Percentiles rank a stretch among this genome's conserved stretches.
Conservation (phyloP, 257 asterid species). For the Solanum clarkiae region DNA sequence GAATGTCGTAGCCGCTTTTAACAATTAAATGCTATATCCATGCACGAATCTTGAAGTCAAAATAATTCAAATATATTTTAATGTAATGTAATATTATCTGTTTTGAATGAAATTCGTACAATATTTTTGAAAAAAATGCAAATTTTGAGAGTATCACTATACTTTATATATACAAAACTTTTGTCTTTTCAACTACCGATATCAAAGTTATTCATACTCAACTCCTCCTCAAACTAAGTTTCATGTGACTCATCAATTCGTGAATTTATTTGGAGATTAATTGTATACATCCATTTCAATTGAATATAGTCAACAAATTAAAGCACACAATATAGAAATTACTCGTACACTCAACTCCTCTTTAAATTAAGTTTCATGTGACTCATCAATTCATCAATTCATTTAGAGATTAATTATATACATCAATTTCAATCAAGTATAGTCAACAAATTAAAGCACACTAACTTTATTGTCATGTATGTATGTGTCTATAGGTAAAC, state of each 20-base stretch:
- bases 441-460: neutral
- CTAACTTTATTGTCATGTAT: neutral
- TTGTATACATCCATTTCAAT: too few species aligned
- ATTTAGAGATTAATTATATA: neutral
- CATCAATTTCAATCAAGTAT: neutral
- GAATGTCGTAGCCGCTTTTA: too few species aligned
- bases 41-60: too few species aligned
- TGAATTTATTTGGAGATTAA: too few species aligned
- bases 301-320: neutral
- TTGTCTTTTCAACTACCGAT: neutral
- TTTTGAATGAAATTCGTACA: neutral
- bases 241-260: neutral
- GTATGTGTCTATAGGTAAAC: fast-evolving
- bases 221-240: neutral
- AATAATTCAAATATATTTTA: too few species aligned
- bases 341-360: neutral
- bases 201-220: neutral
- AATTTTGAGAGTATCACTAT: neutral
- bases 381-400: neutral
- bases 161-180: too few species aligned
- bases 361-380: neutral
- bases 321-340: neutral
- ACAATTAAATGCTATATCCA: too few species aligned
- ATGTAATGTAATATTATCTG: neutral
- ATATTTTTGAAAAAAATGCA: neutral